Evolutionary conservation across 192 early-diverging fungal genomes (phyloP), one percentile per base, ranked within the genome.

Genomic region (Allomyces macrogynus): DNA sequence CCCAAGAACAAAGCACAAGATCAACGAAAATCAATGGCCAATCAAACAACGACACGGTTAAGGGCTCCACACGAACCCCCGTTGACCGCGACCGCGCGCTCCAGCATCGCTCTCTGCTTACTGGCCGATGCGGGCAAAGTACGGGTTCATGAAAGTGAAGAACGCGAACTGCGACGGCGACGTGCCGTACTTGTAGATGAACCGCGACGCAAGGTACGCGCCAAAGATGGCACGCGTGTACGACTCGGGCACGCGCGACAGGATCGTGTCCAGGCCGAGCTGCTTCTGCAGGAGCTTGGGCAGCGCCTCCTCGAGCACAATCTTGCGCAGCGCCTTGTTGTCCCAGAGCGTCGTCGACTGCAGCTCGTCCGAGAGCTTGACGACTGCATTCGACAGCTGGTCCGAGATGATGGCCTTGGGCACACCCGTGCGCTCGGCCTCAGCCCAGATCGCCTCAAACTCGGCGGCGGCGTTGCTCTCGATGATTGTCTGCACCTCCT

Each of bases 391-490:
- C n/a, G 87, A 89, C 64, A 98, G 78, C 43, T 92, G 85, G 76
- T 98, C 95, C 18, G 89, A 92, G 27, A 96, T 79, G 60, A 95
- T 77, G 22, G 87, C 86, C 69, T 86, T 87, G 42, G 95, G 83
- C 64, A 80, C 81, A 64, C 80, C 81, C 27, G 89, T 90, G 70
- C 82, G 77, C 69, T 80, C 74, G 75, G 85, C 80, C 78, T 98
- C 93, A 23, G 76, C 72, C 95, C 95, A 98, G 63, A 98, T 80
- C 70, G 87, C 87, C 71, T 92, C 92, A 66, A 97, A 97, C 77
- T 97, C 94, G 61, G 91, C 76, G 23, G 86, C 87, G 23, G 95
- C 95, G 66, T 96, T 96, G 67, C 85, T 82, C 76, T 98, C 95
- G 72, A 98, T 96, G 70, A 90, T 85, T 1, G 72, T 63, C 71